Percentiles rank a stretch among this genome's conserved stretches.
Evolutionary conservation across 345 rosid species (phyloP).

Genomic region (Murraya koenigii): DNA sequence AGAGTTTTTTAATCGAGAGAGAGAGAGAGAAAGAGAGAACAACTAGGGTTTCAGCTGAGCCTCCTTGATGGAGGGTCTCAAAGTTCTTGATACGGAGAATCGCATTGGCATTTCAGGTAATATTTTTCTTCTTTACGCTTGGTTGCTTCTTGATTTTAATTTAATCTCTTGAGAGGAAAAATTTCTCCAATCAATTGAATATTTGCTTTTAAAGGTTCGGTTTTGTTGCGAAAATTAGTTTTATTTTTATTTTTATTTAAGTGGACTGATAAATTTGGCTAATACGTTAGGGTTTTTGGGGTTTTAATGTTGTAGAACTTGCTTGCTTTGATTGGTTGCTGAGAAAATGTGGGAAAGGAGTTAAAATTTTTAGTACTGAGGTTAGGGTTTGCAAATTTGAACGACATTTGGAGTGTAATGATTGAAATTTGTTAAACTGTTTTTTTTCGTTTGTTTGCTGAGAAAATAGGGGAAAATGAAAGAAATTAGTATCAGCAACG

Average conservation of each 20-base stretch:
- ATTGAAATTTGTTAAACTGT: neutral
- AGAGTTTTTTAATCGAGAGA: neutral
- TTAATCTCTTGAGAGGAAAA: neutral
- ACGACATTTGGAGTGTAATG: neutral
- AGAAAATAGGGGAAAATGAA: neutral
- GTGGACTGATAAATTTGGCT: neutral
- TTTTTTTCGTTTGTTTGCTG: neutral
- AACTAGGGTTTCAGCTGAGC: constrained; percentile 7
- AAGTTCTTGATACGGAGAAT: constrained; percentile 1
- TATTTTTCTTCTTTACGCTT: neutral
- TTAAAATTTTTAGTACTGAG: neutral
- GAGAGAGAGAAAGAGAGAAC: neutral
- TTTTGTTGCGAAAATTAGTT: neutral
- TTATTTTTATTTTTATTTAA: neutral
- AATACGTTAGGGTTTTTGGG: neutral
- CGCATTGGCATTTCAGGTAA: constrained; percentile 12
- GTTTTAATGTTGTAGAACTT: neutral
- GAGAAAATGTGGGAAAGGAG: neutral
- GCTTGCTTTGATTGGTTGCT: neutral
- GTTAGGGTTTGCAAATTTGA: neutral
- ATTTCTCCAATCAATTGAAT: neutral
- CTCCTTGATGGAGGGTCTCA: constrained; percentile 18
- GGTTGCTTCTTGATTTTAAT: neutral
- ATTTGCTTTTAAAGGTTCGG: neutral
- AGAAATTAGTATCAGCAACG: neutral